phyloP scores from a whole-genome alignment of 2,329 filamentous ascomycete species.

The Arachnomyces sp. region DNA sequence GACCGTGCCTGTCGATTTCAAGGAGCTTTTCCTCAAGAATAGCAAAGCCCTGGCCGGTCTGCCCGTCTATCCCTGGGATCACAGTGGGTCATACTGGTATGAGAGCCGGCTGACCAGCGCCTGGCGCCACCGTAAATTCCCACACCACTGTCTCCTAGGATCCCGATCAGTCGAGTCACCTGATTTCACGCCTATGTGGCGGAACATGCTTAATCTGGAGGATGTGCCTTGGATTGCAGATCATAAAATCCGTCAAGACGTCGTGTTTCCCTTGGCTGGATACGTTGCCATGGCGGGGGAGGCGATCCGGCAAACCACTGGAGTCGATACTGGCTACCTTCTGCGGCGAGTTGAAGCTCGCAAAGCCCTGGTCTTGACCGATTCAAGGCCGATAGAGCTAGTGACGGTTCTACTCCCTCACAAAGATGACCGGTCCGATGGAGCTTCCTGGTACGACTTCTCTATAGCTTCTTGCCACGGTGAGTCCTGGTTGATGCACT shows the following conservation, averaged over 20 bases:
- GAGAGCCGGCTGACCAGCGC: conserved; percentile 16
- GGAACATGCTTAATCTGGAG: conserved; percentile 29
- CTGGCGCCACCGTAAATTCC: conserved; percentile 12
- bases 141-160: conserved; percentile 17
- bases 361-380: conserved; percentile 17
- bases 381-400: conserved; percentile 12
- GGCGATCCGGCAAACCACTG: conserved; percentile 24
- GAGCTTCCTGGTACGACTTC: conserved; percentile 22
- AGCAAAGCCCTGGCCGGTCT: conserved; percentile 16
- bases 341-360: conserved; percentile 13
- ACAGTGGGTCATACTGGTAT: conserved; percentile 15
- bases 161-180: conserved; percentile 19
- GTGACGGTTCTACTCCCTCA: conserved; percentile 13
- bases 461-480: conserved; percentile 17
- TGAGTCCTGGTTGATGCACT: conserved; percentile 19
- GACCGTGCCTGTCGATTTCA: conserved; percentile 1
- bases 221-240: conserved; percentile 35
- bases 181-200: conserved; percentile 29
- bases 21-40: neutral
- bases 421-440: conserved; percentile 9
- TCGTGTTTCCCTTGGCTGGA: conserved; percentile 37
- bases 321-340: neutral
- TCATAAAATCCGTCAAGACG: conserved; percentile 31
- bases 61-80: conserved; percentile 23
- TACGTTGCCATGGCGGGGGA: conserved; percentile 39